Base-by-base conservation (phyloP, 139 green algal genomes). In the Bryopsis sp. region DNA sequence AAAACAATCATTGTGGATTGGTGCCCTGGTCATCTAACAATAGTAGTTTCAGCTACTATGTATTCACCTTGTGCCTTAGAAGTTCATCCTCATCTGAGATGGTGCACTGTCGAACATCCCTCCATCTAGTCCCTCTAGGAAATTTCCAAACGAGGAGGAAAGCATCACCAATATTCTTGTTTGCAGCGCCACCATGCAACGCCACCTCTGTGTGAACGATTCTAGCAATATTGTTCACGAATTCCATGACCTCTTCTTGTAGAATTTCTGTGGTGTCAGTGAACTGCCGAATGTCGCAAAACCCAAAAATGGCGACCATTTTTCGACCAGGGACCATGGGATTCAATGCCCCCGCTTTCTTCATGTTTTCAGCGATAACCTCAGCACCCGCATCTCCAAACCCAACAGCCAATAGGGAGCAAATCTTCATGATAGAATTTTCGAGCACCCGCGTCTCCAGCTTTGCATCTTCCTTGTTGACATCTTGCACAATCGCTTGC, bases 91-190 rank as follows among this genome's bases (percentile, higher is more conserved):
- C 19, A 35, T 22, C 28, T 46, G 39, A 31, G 58, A 39, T 39
- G 58, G 28, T 24, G n/a, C 26, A 31, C 35, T 19, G 26, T 35
- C 33, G 31, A 34, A 84, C 58, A 72, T 84, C 78, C 2, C 32
- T 68, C 68, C 74, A 68, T 11, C 22, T 54, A 33, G 82, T 73
- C 28, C 77, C 72, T 28, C 74, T 74, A 8, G 86, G 85, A 28
- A 94, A 77, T 78, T 95, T 94, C 89, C 89, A 95, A 29, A 90
- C 92, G 73, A 97, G 82, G 71, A 98, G 78, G 79, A 98, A 97
- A 1, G 92, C 93, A 71, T 98, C 93, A 0, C 93, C 93, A 43
- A 97, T 96, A 78, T 97, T 98, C 69, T 98, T 98, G 85, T 97
- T 98, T 48, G 93, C 85, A 8, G 82, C 81, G n/a, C 93, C 93